A percentile compares a stretch with the other conserved stretches of the same genome.
Conservation (phyloP, 208 protist species). For the Crithidia thermophila region DNA sequence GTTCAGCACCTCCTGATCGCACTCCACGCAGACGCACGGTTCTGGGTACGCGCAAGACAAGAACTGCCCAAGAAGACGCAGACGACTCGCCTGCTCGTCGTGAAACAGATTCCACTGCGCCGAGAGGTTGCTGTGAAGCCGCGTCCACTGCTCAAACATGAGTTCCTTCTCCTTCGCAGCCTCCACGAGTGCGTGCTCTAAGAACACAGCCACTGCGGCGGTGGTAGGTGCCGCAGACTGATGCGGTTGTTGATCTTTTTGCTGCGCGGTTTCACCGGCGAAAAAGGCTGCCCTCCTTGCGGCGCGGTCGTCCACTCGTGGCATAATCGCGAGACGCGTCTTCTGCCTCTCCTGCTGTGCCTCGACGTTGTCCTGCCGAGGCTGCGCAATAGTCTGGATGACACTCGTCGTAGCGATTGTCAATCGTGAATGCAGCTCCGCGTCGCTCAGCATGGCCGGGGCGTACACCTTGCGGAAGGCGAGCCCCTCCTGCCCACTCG, state of each 20-base stretch:
- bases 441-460: conserved; percentile 19
- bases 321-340: too few relatives aligned
- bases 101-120: conserved; percentile 33
- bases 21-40: conserved; percentile 45
- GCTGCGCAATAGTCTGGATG: conserved; percentile 16
- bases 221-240: too few relatives aligned
- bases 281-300: too few relatives aligned
- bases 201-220: not conserved
- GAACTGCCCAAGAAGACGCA: conserved; percentile 44
- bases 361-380: conserved; percentile 9
- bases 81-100: conserved; percentile 42
- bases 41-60: conserved; percentile 51
- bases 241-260: not conserved
- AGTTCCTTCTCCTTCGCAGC: conserved; percentile 33
- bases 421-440: conserved; percentile 6
- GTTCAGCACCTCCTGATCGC: conserved; percentile 57
- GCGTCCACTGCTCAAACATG: conserved; percentile 31
- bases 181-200: not conserved
- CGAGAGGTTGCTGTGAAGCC: conserved; percentile 25
- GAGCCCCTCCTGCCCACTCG: conserved; percentile 22
- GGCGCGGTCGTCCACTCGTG: too few relatives aligned
- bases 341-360: not conserved
- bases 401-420: not conserved
- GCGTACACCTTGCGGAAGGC: conserved; percentile 17
- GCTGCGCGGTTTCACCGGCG: too few relatives aligned